Percentiles rank a stretch among this genome's conserved stretches.
phyloP scores from a whole-genome alignment of 1,284 basidiomycete species.

The Pholiota adiposa region DNA sequence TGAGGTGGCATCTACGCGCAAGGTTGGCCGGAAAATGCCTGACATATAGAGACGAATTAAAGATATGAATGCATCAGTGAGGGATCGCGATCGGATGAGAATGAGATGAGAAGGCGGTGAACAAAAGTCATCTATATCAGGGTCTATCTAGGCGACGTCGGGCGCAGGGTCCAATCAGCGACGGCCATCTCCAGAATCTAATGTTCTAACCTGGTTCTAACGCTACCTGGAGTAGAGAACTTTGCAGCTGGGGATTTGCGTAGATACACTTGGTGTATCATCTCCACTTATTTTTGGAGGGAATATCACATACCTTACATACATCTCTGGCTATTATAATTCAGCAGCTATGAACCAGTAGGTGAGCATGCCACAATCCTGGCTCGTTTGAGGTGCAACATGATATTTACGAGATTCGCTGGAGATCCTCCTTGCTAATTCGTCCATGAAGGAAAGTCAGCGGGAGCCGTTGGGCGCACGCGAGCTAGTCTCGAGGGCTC shows the following conservation, averaged over 20 bases:
- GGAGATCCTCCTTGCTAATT: background rate
- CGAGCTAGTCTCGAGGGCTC: background rate
- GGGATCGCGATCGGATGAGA: background rate
- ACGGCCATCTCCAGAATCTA: background rate
- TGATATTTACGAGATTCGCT: too few relatives aligned
- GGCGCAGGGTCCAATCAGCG: background rate
- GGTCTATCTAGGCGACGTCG: background rate
- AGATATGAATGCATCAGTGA: too few relatives aligned
- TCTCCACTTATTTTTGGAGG: background rate
- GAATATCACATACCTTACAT: background rate
- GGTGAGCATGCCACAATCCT: background rate
- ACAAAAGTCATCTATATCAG: background rate
- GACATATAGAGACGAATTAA: background rate
- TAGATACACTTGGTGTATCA: background rate
- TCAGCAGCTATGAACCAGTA: background rate
- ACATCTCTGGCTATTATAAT: background rate
- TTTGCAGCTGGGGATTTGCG: background rate
- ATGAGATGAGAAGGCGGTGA: background rate
- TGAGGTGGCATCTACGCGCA: background rate
- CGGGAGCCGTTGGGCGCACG: background rate
- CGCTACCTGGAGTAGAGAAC: background rate
- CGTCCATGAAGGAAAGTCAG: background rate
- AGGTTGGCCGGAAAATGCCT: background rate
- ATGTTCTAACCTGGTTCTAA: background rate
- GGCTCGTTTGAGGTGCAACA: too few relatives aligned